Base-by-base conservation (phyloP, 2,329 filamentous ascomycete species). In the Pezicula neosporulosa region DNA sequence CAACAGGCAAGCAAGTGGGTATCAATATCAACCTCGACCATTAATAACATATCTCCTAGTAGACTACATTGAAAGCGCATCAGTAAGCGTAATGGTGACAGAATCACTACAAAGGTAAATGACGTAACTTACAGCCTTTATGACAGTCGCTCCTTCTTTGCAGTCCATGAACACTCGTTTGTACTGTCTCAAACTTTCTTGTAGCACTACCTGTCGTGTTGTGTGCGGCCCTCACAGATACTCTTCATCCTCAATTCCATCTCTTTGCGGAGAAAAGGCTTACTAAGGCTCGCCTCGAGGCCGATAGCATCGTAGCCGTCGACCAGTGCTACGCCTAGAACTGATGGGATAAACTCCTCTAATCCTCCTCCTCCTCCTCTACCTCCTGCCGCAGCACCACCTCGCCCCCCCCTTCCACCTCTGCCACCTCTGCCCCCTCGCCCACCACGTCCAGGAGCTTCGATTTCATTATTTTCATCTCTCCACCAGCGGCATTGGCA, bases 161-260 rank as follows among this genome's bases (percentile, higher is more conserved):
- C 90, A 92, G 64, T 92, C 88, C 60, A 87, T 76, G 71, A 93
- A 99, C 13, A 97, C 90, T 48, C 85, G 83, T 47, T 86, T 84
- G 68, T 97, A 99, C 73, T 94, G 90, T 54, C 86, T 81, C 50
- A 99, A 75, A 66, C 88, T 96, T 68, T 96, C 86, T 49, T 85
- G 78, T 39, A 99, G 80, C 44, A 99, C 89, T 18, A 82, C 80
- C 49, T 81, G 78, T 63, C 83, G 86, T 33, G 86, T 89, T 57
- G 84, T 87, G 47, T 82, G 84, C 24, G n/a, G n/a, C 94, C 94
- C 53, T 93, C 91, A 70, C 94, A 97, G 51, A 99, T 97, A 52
- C 89, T 90, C 67, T 92, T 94, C 93, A 99, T 97, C 68, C 91
- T 90, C 55, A 90, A 73, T 71, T 99, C 94, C 90, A 97, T 97